Evolutionary conservation across 768 basidiomycete species (phyloP), one percentile per base, ranked within the genome.

Genomic region (Amanita subjunquillea): DNA sequence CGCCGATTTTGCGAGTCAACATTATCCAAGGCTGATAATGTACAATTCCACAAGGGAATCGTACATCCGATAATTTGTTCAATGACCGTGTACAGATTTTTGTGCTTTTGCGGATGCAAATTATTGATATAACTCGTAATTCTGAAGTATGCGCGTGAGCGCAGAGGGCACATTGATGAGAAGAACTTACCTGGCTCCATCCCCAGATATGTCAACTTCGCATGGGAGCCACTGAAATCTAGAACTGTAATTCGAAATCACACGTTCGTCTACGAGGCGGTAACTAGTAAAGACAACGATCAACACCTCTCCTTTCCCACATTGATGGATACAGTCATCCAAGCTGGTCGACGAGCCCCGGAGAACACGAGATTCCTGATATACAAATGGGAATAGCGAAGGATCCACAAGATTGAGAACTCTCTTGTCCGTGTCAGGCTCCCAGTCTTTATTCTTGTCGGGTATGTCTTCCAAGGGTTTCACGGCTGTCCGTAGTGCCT

Each of bases 181-280:
- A 17, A 17, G 17, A 17, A 1, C 27, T 3, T 29, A 29, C 27
- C 6, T 29, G 27, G 27, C 25, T 4, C 4, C 3, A 25, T 25
- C 4, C 4, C 45, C 25, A 15, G 45, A 46, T 17, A 49, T n/a
- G 15, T 49, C 37, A 9, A 49, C 48, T 23, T 49, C 34, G 9
- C 37, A 49, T 6, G 47, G 47, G 4, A 48, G 47, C 50, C 50
- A 51, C 29, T 51, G 50, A 15, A 51, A 51, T 6, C 43, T 34
- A 2, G 2, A 15, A 25, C 50, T 51, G 29, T 41, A 15, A 15
- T 36, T 3, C 17, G 17, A 17, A 17, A 17, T 17, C 17, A 17
- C 17, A 17, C 17, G 17, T 17, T 17, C 17, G 17, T 17, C 17
- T 17, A 17, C 17, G 17, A 17, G 17, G 17, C 17, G 17, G 17